A percentile compares a stretch with the other conserved stretches of the same genome.
phyloP scores from a whole-genome alignment of 2,329 filamentous ascomycete genomes.

The Penicillium sp. region DNA sequence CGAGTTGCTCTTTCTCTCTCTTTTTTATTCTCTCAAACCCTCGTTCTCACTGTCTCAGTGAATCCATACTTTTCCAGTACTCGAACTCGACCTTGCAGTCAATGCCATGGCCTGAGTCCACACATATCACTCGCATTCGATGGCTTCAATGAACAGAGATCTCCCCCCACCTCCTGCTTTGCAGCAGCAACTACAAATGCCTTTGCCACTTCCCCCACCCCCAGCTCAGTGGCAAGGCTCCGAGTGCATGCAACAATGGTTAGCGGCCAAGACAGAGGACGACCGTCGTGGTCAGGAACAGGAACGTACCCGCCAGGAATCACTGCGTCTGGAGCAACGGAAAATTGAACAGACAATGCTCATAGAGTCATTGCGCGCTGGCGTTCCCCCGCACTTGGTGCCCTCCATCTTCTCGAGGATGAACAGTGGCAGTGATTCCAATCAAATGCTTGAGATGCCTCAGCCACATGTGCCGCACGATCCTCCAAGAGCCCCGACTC shows the following conservation, averaged over 20 bases:
- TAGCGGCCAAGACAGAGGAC: constrained; percentile 65
- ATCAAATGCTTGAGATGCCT: background rate
- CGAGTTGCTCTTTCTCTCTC: background rate
- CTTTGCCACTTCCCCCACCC: constrained; percentile 20
- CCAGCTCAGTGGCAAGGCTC: constrained; percentile 48
- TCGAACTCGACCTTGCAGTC: background rate
- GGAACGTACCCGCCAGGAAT: constrained; percentile 59
- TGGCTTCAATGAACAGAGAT: constrained; percentile 1
- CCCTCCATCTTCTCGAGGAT: constrained; percentile 63
- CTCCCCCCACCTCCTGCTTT: constrained; percentile 28
- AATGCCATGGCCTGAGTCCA: background rate
- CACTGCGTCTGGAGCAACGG: constrained; percentile 63
- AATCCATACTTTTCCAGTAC: background rate
- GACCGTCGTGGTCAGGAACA: constrained; percentile 62
- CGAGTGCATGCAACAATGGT: constrained; percentile 66
- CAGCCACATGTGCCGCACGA: constrained; percentile 4
- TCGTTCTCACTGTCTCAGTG: no score
- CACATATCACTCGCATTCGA: background rate
- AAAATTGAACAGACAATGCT: constrained; percentile 69
- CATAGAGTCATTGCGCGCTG: constrained; percentile 60
- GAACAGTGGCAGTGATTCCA: background rate
- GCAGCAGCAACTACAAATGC: constrained; percentile 22
- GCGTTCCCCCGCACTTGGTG: constrained; percentile 67
- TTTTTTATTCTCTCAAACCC: no score
- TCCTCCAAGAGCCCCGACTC: background rate